Conservation (phyloP, 2,329 filamentous ascomycete species). For the Botrytis elliptica region DNA sequence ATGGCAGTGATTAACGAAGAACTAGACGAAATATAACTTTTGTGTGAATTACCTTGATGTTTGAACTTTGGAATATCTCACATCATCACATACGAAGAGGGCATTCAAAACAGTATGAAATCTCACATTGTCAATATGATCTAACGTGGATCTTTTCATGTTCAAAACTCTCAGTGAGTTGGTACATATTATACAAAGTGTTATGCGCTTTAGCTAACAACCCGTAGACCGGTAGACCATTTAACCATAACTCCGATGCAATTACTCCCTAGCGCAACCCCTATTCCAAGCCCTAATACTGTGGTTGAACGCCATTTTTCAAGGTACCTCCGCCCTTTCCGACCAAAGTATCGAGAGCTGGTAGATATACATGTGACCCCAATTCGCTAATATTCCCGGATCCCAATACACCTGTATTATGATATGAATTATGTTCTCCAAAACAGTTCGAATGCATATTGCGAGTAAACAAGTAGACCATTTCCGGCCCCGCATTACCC, state of each 20-base stretch:
- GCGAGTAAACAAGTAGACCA: neutral
- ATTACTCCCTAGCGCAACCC: neutral
- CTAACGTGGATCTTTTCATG: neutral
- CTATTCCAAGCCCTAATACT: neutral
- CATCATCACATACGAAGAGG: neutral
- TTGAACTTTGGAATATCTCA: neutral
- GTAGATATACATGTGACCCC: neutral
- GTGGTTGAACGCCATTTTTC: neutral
- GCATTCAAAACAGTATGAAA: neutral
- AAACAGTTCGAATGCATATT: neutral
- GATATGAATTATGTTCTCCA: neutral
- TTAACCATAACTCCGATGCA: neutral
- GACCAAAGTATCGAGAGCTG: neutral
- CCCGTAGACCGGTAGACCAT: neutral
- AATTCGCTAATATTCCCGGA: neutral
- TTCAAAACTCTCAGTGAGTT: neutral
- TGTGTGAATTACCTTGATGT: neutral
- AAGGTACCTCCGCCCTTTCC: neutral
- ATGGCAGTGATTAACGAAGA: neutral
- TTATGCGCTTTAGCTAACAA: neutral
- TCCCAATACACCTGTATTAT: neutral
- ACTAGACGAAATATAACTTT: neutral
- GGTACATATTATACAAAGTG: neutral
- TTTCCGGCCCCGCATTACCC: neutral
- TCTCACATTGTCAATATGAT: neutral